These are phyloP conservation scores for Teratosphaeria destructans DNA, from an alignment of 2,329 filamentous ascomycete species.

Conservation along the genomic window DNA sequence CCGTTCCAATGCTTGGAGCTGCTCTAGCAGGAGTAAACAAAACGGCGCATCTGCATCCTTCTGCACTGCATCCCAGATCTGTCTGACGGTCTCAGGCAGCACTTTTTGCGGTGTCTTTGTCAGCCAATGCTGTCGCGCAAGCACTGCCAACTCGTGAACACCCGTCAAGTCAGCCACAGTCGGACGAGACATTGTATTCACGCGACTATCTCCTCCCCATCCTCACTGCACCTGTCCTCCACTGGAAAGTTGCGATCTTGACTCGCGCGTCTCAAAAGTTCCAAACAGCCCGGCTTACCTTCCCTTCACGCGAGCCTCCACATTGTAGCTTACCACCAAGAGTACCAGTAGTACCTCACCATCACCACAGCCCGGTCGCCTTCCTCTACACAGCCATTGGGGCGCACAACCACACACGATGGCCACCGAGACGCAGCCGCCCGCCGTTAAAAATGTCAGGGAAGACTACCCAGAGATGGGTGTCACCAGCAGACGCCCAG, in stretches of 20 bases:
- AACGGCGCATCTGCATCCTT: slow-evolving; percentile 67
- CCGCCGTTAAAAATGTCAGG: slow-evolving; percentile 7
- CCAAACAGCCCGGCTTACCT: background rate
- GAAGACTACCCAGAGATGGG: slow-evolving; percentile 22
- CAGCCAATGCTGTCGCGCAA: slow-evolving; percentile 81
- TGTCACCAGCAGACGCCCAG: slow-evolving; percentile 15
- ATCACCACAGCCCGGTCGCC: background rate
- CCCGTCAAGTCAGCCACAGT: slow-evolving; percentile 60
- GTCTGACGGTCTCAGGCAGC: slow-evolving; percentile 66
- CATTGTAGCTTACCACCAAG: background rate
- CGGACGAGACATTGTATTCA: slow-evolving; percentile 38
- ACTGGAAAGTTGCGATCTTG: background rate
- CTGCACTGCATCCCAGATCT: slow-evolving; percentile 83
- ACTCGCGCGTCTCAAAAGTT: slow-evolving; percentile 1
- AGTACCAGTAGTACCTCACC: background rate
- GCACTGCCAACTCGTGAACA: slow-evolving; percentile 53
- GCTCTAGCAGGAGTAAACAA: slow-evolving; percentile 74
- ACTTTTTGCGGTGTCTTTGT: slow-evolving; percentile 55
- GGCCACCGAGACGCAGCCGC: slow-evolving; percentile 3
- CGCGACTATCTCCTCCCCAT: slow-evolving; percentile 3
- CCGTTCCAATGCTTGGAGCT: slow-evolving; percentile 80
- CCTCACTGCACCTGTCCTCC: background rate
- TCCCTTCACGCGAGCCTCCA: background rate
- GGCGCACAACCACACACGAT: slow-evolving; percentile 2
- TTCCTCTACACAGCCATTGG: slow-evolving; percentile 5